Percentiles rank a stretch among this genome's conserved stretches.
Conservation (phyloP, 2,329 filamentous ascomycete species). For the Plectosphaerella cucumerina region DNA sequence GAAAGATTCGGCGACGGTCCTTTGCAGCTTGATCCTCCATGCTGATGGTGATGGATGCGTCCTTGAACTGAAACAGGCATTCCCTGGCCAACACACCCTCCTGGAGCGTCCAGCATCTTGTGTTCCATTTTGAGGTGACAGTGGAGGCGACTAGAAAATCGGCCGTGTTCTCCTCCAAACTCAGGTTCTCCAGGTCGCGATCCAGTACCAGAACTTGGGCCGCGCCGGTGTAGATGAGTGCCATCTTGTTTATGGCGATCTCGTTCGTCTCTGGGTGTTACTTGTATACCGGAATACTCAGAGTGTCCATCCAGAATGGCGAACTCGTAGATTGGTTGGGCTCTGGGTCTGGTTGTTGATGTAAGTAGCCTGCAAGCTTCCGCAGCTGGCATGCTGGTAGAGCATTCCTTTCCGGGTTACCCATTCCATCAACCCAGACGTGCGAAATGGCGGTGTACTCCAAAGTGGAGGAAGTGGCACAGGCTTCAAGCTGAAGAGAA, state of each 20-base stretch:
- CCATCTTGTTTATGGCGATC: not conserved
- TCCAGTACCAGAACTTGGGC: not conserved
- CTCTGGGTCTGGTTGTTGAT: not conserved
- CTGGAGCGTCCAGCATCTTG: not conserved
- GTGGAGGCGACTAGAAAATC: not conserved
- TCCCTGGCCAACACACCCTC: not conserved
- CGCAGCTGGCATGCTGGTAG: not conserved
- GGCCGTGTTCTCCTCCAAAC: not conserved
- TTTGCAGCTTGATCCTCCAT: not conserved
- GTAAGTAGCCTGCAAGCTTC: not conserved
- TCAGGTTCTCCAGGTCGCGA: not conserved
- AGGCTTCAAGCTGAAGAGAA: not conserved
- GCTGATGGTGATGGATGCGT: not conserved
- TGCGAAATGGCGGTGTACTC: not conserved
- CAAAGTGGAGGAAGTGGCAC: not conserved
- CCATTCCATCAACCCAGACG: not conserved
- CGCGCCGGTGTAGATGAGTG: not conserved
- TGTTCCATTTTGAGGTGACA: not conserved
- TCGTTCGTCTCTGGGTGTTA: not conserved
- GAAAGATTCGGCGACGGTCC: no score
- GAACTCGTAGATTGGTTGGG: not conserved
- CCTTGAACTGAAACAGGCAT: not conserved
- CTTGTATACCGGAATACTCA: not conserved
- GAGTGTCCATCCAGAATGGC: not conserved
- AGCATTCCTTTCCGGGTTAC: not conserved